Percentiles rank a stretch among this genome's conserved stretches.
Conservation (phyloP, 305 asterid genomes). For the Fraxinus dipetala region DNA sequence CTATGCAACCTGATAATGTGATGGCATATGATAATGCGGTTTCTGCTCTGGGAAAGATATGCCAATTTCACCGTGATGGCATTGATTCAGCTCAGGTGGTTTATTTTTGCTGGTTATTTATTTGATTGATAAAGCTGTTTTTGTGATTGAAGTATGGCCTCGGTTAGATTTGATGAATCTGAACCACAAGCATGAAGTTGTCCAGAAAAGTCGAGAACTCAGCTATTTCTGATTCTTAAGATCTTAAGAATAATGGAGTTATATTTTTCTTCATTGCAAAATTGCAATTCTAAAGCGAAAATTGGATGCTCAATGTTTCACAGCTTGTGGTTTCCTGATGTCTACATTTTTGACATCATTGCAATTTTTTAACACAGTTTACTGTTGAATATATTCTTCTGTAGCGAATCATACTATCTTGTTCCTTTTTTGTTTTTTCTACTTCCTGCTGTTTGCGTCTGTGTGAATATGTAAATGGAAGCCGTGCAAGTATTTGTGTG, state of each 20-base stretch:
- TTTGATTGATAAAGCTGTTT: not conserved
- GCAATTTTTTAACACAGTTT: not conserved
- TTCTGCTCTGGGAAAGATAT: slow-evolving; percentile 88
- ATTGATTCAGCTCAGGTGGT: slow-evolving; percentile 80
- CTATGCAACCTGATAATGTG: slow-evolving; percentile 65
- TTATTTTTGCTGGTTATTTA: not conserved
- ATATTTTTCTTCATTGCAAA: not conserved
- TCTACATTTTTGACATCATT: not conserved
- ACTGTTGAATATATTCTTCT: not conserved
- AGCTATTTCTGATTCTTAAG: not conserved
- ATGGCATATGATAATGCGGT: slow-evolving; percentile 96
- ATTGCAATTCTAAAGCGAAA: not conserved
- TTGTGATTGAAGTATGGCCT: not conserved
- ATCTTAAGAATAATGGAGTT: not conserved
- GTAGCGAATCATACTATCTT: not conserved
- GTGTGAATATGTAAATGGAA: not conserved
- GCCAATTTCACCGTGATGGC: slow-evolving; percentile 79
- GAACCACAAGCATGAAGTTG: not conserved
- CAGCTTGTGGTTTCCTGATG: not conserved
- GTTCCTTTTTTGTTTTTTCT: not conserved
- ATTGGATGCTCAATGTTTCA: not conserved
- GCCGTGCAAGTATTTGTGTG: not conserved
- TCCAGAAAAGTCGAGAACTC: not conserved
- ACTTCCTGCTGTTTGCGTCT: not conserved
- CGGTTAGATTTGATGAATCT: not conserved